Evolutionary conservation across 306 rosid genomes (phyloP).

Genomic region (Crataegus laevigata): DNA sequence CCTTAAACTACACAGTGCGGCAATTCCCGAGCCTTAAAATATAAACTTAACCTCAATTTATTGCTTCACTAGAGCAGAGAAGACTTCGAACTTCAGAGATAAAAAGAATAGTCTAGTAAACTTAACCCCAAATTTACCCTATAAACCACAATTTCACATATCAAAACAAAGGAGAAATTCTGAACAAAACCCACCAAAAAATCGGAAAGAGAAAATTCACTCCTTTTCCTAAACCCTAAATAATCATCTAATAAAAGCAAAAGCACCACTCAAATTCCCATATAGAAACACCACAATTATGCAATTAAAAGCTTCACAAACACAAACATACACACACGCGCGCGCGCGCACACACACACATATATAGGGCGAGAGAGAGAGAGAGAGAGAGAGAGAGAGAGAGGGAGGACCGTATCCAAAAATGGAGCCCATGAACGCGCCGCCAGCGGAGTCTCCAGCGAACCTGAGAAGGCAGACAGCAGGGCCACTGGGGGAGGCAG

Average conservation of each 20-base stretch:
- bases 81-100: no score
- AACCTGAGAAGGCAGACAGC: slow-evolving; percentile 69
- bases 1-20: neutral
- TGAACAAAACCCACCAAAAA: neutral
- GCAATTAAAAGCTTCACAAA: neutral
- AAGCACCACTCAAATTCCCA: neutral
- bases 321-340: neutral
- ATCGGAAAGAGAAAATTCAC: neutral
- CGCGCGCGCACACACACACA: no score
- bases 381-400: neutral
- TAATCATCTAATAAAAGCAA: no score
- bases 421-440: slow-evolving; percentile 93
- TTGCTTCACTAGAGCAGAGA: no score
- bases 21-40: neutral
- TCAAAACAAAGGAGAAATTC: neutral
- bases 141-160: neutral
- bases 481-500: slow-evolving; percentile 31
- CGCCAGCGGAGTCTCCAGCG: slow-evolving; percentile 69
- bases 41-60: neutral
- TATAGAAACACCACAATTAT: neutral
- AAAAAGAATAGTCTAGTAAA: no score
- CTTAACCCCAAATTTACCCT: neutral
- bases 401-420: slow-evolving; percentile 69
- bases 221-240: neutral
- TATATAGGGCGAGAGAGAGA: neutral